These are phyloP conservation scores for Kodamaea hsintzibuensis DNA, from an alignment of 805 yeast species.

Conservation along the genomic window DNA sequence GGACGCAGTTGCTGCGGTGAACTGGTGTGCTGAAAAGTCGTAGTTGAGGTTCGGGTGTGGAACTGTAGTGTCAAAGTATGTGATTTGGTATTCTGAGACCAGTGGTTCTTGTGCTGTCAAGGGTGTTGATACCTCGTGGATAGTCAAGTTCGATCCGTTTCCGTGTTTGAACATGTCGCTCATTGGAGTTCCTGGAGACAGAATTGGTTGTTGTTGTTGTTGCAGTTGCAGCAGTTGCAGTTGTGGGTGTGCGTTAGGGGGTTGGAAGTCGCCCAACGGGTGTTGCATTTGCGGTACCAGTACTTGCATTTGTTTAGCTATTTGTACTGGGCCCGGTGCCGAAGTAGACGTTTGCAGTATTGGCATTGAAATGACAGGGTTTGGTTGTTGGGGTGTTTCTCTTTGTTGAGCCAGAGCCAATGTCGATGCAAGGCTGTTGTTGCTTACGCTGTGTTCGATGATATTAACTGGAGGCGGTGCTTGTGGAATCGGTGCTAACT, in stretches of 20 bases:
- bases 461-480: background rate
- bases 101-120: constrained; percentile 5
- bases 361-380: background rate
- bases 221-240: background rate
- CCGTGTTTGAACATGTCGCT: constrained; percentile 16
- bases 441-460: constrained; percentile 4
- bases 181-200: constrained; percentile 8
- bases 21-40: constrained; percentile 44
- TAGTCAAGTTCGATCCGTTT: constrained; percentile 18
- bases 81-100: constrained; percentile 17
- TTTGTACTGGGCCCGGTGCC: constrained; percentile 1
- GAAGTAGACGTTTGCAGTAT: background rate
- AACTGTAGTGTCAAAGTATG: constrained; percentile 24
- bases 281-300: constrained; percentile 3
- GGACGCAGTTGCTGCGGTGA: constrained; percentile 16
- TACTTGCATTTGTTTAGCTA: background rate
- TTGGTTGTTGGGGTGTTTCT: background rate
- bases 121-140: constrained; percentile 11
- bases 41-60: constrained; percentile 43
- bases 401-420: background rate
- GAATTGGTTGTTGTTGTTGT: background rate
- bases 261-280: background rate
- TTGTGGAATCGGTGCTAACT: background rate
- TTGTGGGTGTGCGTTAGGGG: background rate
- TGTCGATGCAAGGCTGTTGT: background rate